Evolutionary conservation across 768 basidiomycete genomes (phyloP).

Genomic region (Epithele typhae): DNA sequence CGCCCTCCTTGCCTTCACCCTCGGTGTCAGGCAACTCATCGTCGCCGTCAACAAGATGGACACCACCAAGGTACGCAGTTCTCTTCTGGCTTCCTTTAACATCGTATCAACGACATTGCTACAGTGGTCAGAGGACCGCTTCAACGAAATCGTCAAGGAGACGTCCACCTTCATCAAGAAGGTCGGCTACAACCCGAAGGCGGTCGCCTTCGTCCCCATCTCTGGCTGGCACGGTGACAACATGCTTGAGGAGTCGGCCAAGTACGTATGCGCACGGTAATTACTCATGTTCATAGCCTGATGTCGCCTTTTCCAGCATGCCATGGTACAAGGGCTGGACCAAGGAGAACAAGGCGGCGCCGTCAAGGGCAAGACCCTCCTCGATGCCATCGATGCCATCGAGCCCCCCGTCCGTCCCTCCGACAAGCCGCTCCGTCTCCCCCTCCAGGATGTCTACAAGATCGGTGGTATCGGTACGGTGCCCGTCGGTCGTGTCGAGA

Average conservation of each 20-base stretch:
- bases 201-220: slow-evolving; percentile 98
- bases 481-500: slow-evolving; percentile 99
- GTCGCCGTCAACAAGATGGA: slow-evolving; percentile 99
- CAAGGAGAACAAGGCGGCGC: slow-evolving; percentile 93
- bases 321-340: slow-evolving; percentile 99
- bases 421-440: slow-evolving; percentile 99
- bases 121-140: slow-evolving; percentile 98
- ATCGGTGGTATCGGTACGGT: slow-evolving; percentile 99
- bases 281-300: neutral
- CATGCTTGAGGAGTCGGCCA: slow-evolving; percentile 98
- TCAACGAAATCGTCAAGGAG: slow-evolving; percentile 99
- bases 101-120: neutral
- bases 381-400: slow-evolving; percentile 99
- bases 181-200: slow-evolving; percentile 99
- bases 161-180: slow-evolving; percentile 98
- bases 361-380: slow-evolving; percentile 97
- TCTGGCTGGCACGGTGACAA: slow-evolving; percentile 99
- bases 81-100: neutral
- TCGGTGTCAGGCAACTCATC: slow-evolving; percentile 99
- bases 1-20: slow-evolving; percentile 98
- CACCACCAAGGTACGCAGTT: slow-evolving; percentile 78
- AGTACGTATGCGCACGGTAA: slow-evolving; percentile 46
- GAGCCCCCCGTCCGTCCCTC: slow-evolving; percentile 95
- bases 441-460: slow-evolving; percentile 99
- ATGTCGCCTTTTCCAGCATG: slow-evolving; percentile 59